A percentile compares a stretch with the other conserved stretches of the same genome.
Conservation (phyloP, 805 yeast species). For the Tetrapisispora fleetii region DNA sequence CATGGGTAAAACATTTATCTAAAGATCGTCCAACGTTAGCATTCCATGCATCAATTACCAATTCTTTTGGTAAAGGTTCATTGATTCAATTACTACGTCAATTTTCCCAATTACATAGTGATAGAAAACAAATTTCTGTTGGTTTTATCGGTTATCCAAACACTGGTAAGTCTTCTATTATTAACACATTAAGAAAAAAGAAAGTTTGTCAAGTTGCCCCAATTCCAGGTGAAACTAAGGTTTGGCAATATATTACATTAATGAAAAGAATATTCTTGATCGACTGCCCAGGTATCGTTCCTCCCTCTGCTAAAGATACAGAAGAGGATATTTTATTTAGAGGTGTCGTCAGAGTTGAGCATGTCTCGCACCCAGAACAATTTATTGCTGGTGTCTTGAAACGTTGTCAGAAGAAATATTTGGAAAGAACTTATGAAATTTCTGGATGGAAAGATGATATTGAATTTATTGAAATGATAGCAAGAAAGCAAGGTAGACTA, state of each 20-base stretch:
- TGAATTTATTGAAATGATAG: constrained; percentile 82
- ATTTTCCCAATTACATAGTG: constrained; percentile 81
- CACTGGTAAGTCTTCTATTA: constrained; percentile 94
- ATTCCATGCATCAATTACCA: constrained; percentile 94
- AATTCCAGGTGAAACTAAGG: constrained; percentile 97
- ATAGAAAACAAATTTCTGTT: constrained; percentile 91
- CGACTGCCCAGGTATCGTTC: constrained; percentile 98
- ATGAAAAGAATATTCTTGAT: constrained; percentile 93
- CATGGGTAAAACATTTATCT: constrained; percentile 94
- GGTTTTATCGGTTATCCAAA: constrained; percentile 98
- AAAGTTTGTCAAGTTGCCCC: constrained; percentile 97
- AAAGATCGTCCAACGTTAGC: constrained; percentile 91
- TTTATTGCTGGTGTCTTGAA: constrained; percentile 78
- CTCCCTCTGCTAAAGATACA: constrained; percentile 82
- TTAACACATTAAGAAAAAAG: constrained; percentile 86
- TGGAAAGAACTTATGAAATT: constrained; percentile 91
- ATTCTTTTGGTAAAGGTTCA: constrained; percentile 96
- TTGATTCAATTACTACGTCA: constrained; percentile 88
- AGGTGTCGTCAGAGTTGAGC: constrained; percentile 98
- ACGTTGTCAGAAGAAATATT: constrained; percentile 80
- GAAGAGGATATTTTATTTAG: constrained; percentile 88
- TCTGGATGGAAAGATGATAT: constrained; percentile 75
- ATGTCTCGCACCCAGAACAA: constrained; percentile 90
- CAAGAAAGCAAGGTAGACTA: constrained; percentile 86
- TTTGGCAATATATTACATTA: constrained; percentile 95